Percentiles rank a stretch among this genome's conserved stretches.
phyloP scores from a whole-genome alignment of 2,329 filamentous ascomycete genomes.

The Tympanopsis confertula region DNA sequence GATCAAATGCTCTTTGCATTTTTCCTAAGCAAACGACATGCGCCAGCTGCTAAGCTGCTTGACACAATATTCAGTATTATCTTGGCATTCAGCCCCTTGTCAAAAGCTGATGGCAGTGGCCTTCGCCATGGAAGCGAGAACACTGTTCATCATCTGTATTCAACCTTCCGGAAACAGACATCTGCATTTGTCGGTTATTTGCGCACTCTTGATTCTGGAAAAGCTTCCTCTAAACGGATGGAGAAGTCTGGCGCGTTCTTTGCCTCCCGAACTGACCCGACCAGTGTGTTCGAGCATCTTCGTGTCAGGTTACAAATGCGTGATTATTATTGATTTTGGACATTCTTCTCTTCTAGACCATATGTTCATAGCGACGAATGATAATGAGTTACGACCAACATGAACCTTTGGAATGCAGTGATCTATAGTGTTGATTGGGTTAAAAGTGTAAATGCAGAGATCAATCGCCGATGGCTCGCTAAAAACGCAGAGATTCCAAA shows the following conservation, averaged over 20 bases:
- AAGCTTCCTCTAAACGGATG: background rate
- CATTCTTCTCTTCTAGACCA: background rate
- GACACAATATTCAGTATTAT: background rate
- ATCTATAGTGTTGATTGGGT: too few species aligned
- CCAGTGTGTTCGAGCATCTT: background rate
- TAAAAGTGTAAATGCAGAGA: too few species aligned
- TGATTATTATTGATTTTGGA: conserved; percentile 6
- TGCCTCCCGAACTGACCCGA: background rate
- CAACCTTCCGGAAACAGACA: background rate
- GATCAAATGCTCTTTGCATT: background rate
- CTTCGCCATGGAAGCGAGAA: background rate
- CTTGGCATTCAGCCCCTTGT: background rate
- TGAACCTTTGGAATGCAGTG: too few species aligned
- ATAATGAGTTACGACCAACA: too few species aligned
- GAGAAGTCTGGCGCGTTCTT: background rate
- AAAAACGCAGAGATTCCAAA: too few species aligned
- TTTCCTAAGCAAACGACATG: conserved; percentile 1
- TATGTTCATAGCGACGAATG: too few species aligned
- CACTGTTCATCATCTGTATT: background rate
- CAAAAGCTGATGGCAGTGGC: conserved; percentile 8
- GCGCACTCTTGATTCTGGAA: background rate
- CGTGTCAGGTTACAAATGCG: conserved; percentile 1
- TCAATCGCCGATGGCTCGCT: too few species aligned
- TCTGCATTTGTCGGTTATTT: background rate
- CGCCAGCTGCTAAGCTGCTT: background rate